These are phyloP conservation scores for Bassia scoparia DNA, from an alignment of 148 eudicot genomes.

Conservation along the genomic window DNA sequence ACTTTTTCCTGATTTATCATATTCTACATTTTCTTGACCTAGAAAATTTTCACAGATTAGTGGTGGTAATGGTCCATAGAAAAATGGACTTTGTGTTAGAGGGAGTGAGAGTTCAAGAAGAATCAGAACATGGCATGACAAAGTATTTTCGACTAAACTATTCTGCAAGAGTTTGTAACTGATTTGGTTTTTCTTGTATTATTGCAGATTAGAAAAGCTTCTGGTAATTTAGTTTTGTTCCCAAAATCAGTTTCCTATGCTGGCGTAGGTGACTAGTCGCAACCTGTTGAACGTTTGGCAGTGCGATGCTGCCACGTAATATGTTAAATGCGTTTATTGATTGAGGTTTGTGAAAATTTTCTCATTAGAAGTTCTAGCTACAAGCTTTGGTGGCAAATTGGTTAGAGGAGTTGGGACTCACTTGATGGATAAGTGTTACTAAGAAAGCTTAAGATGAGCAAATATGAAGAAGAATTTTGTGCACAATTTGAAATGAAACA, in stretches of 20 bases:
- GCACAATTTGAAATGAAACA: neutral
- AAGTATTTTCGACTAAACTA: too few species aligned
- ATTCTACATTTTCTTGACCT: too few species aligned
- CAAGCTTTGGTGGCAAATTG: neutral
- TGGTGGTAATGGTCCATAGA: too few species aligned
- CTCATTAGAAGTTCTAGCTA: neutral
- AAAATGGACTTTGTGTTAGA: too few species aligned
- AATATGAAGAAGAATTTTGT: neutral
- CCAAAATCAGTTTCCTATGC: constrained; percentile 44
- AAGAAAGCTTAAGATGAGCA: neutral
- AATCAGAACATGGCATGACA: too few species aligned
- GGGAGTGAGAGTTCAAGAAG: too few species aligned
- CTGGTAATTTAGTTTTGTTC: constrained; percentile 26
- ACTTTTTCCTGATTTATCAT: too few species aligned
- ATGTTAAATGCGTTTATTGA: too few species aligned
- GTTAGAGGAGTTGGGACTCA: too few species aligned
- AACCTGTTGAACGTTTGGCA: neutral
- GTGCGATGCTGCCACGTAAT: too few species aligned
- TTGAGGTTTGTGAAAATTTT: neutral
- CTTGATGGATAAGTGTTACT: neutral
- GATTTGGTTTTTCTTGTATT: neutral
- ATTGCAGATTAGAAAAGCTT: constrained; percentile 45
- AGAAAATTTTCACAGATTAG: too few species aligned
- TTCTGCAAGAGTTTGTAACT: too few species aligned
- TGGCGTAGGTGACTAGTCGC: constrained; percentile 34